Evolutionary conservation across 768 basidiomycete species (phyloP), one percentile per base, ranked within the genome.

Genomic region (Mycena galericulata): DNA sequence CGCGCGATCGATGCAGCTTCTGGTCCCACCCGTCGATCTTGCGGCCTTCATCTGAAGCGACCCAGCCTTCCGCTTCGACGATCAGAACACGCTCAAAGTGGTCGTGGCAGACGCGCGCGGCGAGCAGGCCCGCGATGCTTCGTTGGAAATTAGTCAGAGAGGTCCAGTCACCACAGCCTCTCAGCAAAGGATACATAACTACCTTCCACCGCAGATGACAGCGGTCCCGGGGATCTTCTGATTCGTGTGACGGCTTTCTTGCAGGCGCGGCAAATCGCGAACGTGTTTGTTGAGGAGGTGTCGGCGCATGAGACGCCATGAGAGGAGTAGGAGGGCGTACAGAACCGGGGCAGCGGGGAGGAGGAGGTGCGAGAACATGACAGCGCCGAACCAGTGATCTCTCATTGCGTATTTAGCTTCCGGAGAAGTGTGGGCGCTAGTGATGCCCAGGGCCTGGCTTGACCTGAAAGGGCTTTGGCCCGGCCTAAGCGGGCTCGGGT

Each of bases 21-120:
- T 71, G 57, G 22, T 27, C 62, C 74, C 75, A 68, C 43, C 61
- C 62, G 22, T 75, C 61, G 9, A 62, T 40, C 29, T 46, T 38
- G 30, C 73, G 43, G 24, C 71, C 75, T 32, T 75, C 73, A 27
- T 73, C 61, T 0, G 71, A 62, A 5, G 70, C 66, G 3, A 75
- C 22, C 75, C 76, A 78, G n/a, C 56, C 61, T 47, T 80, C 79
- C 12, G 79, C 65, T 45, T 80, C 79, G 41, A 80, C 65, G 36
- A 80, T 70, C 14, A 79, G 32, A 34, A 80, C 78, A 4, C 67
- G 53, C 40, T 78, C 74, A 62, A 79, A 80, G 51, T 79, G 78
- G 57, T 75, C 74, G 22, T 77, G 72, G 54, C 78, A 79, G 24
- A 79, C 69, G 8, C 77, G 70, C 2, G 79, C 79, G 10, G 79